phyloP scores from a whole-genome alignment of 1,139 yeast genomes.

The Pichia sp. region DNA sequence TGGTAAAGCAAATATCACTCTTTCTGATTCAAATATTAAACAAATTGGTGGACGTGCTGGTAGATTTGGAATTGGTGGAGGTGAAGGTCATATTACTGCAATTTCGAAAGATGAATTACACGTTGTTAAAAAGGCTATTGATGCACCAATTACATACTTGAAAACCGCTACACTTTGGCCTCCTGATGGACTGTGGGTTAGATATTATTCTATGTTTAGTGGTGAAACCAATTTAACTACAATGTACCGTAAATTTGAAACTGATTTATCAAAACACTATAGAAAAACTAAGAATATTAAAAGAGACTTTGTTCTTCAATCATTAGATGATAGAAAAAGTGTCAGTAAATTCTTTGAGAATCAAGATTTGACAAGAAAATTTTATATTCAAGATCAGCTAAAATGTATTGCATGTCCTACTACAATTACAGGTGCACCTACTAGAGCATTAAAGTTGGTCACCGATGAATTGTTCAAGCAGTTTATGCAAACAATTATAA shows the following conservation, averaged over 20 bases:
- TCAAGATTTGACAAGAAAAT: conserved; percentile 27
- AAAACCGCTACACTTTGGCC: conserved; percentile 66
- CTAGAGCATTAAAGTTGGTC: conserved; percentile 27
- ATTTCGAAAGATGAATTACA: conserved; percentile 39
- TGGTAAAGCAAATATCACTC: conserved; percentile 45
- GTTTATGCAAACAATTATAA: conserved; percentile 37
- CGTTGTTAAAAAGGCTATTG: conserved; percentile 41
- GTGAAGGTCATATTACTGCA: conserved; percentile 58
- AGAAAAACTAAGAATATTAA: conserved; percentile 15
- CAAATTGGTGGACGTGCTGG: conserved; percentile 99
- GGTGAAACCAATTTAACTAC: conserved; percentile 39
- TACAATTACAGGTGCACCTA: conserved; percentile 28
- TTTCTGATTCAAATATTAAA: conserved; percentile 64
- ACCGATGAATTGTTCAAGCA: conserved; percentile 26
- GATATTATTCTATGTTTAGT: conserved; percentile 51
- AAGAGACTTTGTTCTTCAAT: conserved; percentile 33
- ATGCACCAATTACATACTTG: conserved; percentile 41
- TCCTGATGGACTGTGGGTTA: conserved; percentile 53
- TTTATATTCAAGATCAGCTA: conserved; percentile 48
- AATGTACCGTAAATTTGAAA: conserved; percentile 44
- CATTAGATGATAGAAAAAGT: conserved; percentile 39
- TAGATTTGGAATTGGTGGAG: conserved; percentile 41
- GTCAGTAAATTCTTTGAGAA: conserved; percentile 43
- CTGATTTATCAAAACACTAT: conserved; percentile 33
- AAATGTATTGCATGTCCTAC: conserved; percentile 58